Evolutionary conservation across 2,329 filamentous ascomycete genomes (phyloP).

Genomic region (Elsinoe fawcettii): DNA sequence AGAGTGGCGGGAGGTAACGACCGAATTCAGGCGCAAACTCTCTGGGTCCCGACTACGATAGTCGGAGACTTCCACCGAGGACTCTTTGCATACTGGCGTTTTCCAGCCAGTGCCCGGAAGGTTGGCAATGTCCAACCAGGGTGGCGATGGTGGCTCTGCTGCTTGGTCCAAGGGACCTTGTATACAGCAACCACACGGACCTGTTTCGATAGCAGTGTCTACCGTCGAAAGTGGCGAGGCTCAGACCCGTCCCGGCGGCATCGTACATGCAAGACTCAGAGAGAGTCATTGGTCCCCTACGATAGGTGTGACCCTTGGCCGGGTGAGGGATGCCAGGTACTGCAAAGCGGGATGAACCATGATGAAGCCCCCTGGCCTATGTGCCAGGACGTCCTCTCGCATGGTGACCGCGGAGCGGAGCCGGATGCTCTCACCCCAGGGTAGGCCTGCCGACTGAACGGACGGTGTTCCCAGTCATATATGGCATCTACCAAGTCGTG

Average conservation of each 20-base stretch:
- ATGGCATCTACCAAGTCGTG: background rate
- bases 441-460: background rate
- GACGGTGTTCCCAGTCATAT: background rate
- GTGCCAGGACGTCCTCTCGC: constrained; percentile 1
- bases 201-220: background rate
- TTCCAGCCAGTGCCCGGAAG: background rate
- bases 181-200: background rate
- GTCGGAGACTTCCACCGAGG: background rate
- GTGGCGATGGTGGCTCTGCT: background rate
- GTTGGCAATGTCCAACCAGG: background rate
- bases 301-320: background rate
- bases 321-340: background rate
- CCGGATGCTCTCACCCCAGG: background rate
- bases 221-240: background rate
- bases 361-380: constrained; percentile 1
- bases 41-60: background rate
- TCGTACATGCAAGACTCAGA: background rate
- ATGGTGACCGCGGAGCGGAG: constrained; percentile 2
- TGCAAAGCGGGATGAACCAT: background rate
- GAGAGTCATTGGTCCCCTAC: background rate
- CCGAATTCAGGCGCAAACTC: background rate
- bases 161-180: background rate
- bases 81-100: background rate
- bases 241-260: background rate
- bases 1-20: background rate